Conservation (phyloP, 768 basidiomycete genomes). For the Pleurotus eryngii region DNA sequence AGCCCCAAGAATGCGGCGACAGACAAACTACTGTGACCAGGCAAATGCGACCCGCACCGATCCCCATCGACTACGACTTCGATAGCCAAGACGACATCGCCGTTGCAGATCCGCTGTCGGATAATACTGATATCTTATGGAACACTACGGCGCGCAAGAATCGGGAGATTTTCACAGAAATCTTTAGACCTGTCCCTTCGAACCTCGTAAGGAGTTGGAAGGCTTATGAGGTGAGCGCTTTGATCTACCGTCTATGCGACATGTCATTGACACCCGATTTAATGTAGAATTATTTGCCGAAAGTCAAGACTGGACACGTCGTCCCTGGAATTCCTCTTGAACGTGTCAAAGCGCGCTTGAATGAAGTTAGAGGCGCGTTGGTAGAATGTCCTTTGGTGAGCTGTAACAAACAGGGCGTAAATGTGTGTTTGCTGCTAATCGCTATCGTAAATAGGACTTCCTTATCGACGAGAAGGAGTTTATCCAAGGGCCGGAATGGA, state of each 20-base stretch:
- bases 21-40: conserved; percentile 35
- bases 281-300: conserved; percentile 67
- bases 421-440: not conserved
- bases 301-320: conserved; percentile 80
- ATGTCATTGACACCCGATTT: not conserved
- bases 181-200: conserved; percentile 84
- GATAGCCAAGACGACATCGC: conserved; percentile 50
- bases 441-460: conserved; percentile 58
- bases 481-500: conserved; percentile 69
- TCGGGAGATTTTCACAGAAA: conserved; percentile 79
- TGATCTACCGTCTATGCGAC: too few species aligned
- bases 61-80: conserved; percentile 66
- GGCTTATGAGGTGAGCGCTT: conserved; percentile 62
- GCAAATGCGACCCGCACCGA: conserved; percentile 81
- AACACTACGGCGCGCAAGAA: conserved; percentile 73
- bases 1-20: conserved; percentile 56
- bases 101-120: conserved; percentile 78
- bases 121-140: conserved; percentile 59
- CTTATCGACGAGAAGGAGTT: conserved; percentile 77
- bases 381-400: conserved; percentile 74
- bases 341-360: conserved; percentile 74
- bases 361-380: conserved; percentile 64
- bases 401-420: not conserved
- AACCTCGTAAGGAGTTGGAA: conserved; percentile 79
- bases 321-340: conserved; percentile 61